Conservation (phyloP, 129 eudicot species). For the Flaveria bidentis region DNA sequence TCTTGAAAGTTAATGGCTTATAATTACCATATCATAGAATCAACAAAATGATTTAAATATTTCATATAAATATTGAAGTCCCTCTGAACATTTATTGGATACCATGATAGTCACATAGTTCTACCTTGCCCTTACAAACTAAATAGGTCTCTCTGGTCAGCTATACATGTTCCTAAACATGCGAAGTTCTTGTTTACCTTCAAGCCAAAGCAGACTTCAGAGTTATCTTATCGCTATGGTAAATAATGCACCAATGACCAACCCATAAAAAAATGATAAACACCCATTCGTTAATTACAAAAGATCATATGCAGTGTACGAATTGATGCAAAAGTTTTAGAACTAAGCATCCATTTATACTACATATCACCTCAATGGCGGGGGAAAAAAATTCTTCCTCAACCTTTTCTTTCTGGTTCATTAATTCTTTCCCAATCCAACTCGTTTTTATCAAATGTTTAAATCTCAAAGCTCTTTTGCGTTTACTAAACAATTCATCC, state of each 20-base stretch:
- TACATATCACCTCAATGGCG: neutral
- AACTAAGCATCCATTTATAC: neutral
- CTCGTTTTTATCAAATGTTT: neutral
- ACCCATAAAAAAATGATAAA: neutral
- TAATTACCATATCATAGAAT: neutral
- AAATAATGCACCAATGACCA: neutral
- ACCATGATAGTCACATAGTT: neutral
- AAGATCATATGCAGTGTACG: neutral
- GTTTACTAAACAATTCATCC: neutral
- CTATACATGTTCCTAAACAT: conserved; percentile 13
- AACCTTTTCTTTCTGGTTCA: neutral
- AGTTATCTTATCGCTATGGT: neutral
- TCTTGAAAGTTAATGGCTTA: conserved; percentile 12
- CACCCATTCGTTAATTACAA: neutral
- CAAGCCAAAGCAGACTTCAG: neutral
- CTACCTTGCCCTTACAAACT: neutral
- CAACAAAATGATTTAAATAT: neutral
- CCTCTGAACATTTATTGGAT: neutral
- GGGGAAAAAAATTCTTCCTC: neutral
- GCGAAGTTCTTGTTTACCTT: neutral
- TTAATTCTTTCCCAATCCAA: neutral
- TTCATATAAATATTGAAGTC: neutral
- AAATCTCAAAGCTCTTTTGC: neutral
- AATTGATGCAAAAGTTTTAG: neutral
- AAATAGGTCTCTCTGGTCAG: neutral